Conservation (phyloP, 192 early-diverging fungal species). For the Fimicolochytrium jonesii region DNA sequence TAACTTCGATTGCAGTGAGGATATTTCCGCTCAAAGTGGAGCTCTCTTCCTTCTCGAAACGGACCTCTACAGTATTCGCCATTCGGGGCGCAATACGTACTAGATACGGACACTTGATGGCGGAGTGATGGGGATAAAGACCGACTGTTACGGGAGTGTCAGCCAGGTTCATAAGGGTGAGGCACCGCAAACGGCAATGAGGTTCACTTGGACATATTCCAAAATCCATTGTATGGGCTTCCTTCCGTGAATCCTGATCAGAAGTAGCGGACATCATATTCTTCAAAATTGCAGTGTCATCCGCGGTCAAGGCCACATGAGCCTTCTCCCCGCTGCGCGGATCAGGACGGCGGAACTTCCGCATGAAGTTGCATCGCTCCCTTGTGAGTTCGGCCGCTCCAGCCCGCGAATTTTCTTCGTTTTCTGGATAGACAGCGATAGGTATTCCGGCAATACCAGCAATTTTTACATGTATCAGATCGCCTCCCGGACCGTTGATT, state of each 20-base stretch:
- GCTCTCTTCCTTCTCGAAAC: slow-evolving; percentile 28
- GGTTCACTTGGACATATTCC: slow-evolving; percentile 36
- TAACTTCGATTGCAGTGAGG: slow-evolving; percentile 48
- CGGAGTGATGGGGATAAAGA: slow-evolving; percentile 46
- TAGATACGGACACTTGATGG: slow-evolving; percentile 46
- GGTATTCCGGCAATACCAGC: slow-evolving; percentile 55
- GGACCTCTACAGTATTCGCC: slow-evolving; percentile 55
- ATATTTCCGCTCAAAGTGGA: slow-evolving; percentile 31
- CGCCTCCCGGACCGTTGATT: slow-evolving; percentile 53
- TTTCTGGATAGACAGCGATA: slow-evolving; percentile 53
- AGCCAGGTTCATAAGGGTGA: slow-evolving; percentile 54
- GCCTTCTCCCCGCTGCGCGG: slow-evolving; percentile 28
- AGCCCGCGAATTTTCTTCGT: slow-evolving; percentile 38
- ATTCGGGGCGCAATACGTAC: slow-evolving; percentile 49
- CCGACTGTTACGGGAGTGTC: slow-evolving; percentile 43
- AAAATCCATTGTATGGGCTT: slow-evolving; percentile 56
- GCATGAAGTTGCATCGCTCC: slow-evolving; percentile 55
- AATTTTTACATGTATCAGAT: slow-evolving; percentile 39
- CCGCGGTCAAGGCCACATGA: slow-evolving; percentile 37
- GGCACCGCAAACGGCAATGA: slow-evolving; percentile 36
- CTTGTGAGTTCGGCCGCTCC: slow-evolving; percentile 45
- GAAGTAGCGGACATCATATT: slow-evolving; percentile 52
- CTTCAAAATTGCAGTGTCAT: slow-evolving; percentile 47
- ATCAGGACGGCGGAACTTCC: slow-evolving; percentile 39
- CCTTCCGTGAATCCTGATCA: slow-evolving; percentile 34